These are phyloP conservation scores for Podospora tetraspora DNA, from an alignment of 495 filamentous ascomycete species.

Conservation along the genomic window DNA sequence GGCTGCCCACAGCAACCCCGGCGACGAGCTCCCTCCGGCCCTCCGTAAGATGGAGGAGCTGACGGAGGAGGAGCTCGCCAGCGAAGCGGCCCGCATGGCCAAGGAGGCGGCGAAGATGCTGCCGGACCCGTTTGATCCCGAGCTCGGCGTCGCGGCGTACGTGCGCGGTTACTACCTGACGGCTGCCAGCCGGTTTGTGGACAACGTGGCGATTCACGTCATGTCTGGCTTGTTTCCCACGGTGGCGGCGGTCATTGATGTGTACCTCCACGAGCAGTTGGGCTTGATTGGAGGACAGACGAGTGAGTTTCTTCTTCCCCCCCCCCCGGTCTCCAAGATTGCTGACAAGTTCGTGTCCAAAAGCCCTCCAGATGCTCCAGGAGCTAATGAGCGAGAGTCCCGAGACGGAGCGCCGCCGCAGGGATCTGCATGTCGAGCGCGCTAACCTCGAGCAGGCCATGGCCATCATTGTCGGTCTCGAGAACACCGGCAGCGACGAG, in stretches of 20 bases:
- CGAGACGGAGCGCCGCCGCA: conserved; percentile 30
- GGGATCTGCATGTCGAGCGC: conserved; percentile 34
- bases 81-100: conserved; percentile 20
- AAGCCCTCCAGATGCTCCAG: conserved; percentile 29
- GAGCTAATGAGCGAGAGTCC: conserved; percentile 44
- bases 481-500: conserved; percentile 8
- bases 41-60: conserved; percentile 36
- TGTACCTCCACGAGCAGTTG: conserved; percentile 38
- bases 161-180: conserved; percentile 51
- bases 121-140: conserved; percentile 42
- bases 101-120: conserved; percentile 34
- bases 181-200: conserved; percentile 45
- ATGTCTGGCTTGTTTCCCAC: conserved; percentile 42
- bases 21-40: conserved; percentile 23
- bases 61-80: conserved; percentile 35
- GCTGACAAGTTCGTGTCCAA: neutral
- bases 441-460: conserved; percentile 38
- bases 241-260: conserved; percentile 26
- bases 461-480: conserved; percentile 35
- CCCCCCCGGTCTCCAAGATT: neutral
- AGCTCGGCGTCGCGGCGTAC: conserved; percentile 45
- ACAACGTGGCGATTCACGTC: conserved; percentile 43
- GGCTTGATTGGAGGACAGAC: conserved; percentile 27
- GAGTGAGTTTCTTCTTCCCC: conserved; percentile 11
- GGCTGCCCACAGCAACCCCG: conserved; percentile 14